Conservation (phyloP, 2,329 filamentous ascomycete genomes). For the Stagonosporopsis chrysanthemi region DNA sequence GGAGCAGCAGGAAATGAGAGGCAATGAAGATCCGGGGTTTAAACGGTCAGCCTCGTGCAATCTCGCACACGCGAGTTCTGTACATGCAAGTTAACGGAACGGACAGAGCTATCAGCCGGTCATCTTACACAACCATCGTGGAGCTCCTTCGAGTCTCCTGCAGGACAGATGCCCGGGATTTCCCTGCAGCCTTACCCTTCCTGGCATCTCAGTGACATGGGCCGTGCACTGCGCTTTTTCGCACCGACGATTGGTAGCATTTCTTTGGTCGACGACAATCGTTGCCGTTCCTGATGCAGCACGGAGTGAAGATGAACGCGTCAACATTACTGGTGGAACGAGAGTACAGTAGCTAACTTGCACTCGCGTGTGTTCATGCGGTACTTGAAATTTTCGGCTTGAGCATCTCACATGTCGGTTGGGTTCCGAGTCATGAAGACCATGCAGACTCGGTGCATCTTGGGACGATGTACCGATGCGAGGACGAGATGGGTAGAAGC, state of each 20-base stretch:
- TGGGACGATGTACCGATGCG: conserved; percentile 7
- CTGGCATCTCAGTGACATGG: neutral
- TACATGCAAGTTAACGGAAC: conserved; percentile 14
- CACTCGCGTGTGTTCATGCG: conserved; percentile 29
- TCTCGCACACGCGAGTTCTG: conserved; percentile 20
- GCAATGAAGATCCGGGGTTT: conserved; percentile 28
- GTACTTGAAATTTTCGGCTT: conserved; percentile 4
- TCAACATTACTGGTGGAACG: conserved; percentile 17
- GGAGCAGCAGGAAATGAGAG: conserved; percentile 25
- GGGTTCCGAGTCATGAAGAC: conserved; percentile 13
- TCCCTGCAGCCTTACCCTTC: conserved; percentile 10
- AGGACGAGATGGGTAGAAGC: conserved; percentile 13
- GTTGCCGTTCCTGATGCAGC: conserved; percentile 21
- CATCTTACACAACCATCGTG: conserved; percentile 20
- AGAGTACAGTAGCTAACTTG: conserved; percentile 4
- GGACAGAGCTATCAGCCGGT: conserved; percentile 19
- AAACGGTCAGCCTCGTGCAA: conserved; percentile 30
- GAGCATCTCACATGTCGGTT: conserved; percentile 26
- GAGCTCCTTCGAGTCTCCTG: conserved; percentile 9
- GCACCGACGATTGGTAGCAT: conserved; percentile 6
- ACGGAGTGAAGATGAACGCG: conserved; percentile 27
- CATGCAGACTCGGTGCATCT: conserved; percentile 9
- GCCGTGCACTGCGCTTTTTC: neutral
- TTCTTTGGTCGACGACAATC: conserved; percentile 7
- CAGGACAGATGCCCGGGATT: conserved; percentile 11